Base-by-base conservation (phyloP, 2,329 filamentous ascomycete genomes). In the Amylocarpus encephaloides region DNA sequence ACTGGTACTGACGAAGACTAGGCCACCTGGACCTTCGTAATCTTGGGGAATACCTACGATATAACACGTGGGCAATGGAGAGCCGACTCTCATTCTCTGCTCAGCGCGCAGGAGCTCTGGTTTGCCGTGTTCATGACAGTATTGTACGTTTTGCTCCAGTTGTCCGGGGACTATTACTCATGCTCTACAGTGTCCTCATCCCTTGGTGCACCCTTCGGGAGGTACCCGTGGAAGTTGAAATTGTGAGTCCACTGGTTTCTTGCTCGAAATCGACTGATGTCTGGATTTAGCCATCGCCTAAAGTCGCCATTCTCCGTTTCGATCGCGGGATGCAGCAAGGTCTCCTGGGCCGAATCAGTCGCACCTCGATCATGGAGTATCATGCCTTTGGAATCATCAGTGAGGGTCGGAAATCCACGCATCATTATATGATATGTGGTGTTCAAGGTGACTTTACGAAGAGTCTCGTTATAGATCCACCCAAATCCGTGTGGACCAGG, bases 341-440 rank as follows among this genome's bases (percentile, higher is more conserved):
- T 15, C 68, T 71, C 12, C 62, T 71, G 2, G 68, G 68, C 6
- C 59, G 69, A 30, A 70, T 71, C 60, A 68, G 67, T 57, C 67
- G 68, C 36, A 70, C 68, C 3, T 70, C 68, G 4, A 62, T 71
- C 46, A 71, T 71, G 69, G 69, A 71, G 54, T 71, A 71, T 56
- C 69, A 71, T 43, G 68, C 68, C 9, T 71, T 71, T 48, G 69
- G 69, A 9, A 70, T 70, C 52, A 70, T 71, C 55, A 70, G 67
- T 58, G 68, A 70, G 56, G 67, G 68, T 18, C 62, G 60, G 6
- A 65, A 67, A 33, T 64, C 68, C 12, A 39, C 38, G 1, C 63
- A 57, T 54, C 68, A 71, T 56, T 71, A 71, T 58, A 69, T 71
- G 67, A 70, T 71, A 36, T 71, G 69, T 52, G 69, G 69, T 47